Evolutionary conservation across 495 filamentous ascomycete species (phyloP), one percentile per base, ranked within the genome.

Genomic region (Aspergillus indologenus): DNA sequence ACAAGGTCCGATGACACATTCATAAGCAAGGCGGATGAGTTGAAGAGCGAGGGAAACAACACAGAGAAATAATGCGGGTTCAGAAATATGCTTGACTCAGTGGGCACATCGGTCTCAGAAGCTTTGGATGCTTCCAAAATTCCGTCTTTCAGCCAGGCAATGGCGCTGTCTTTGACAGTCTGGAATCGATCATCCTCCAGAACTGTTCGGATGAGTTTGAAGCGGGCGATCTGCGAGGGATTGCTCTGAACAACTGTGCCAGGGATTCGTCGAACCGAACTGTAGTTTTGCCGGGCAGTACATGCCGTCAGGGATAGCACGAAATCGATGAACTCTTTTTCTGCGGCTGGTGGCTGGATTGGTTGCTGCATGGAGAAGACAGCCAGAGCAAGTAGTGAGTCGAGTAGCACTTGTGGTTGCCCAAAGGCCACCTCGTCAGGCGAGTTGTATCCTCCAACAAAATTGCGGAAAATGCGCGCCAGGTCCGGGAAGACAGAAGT

Each of bases 121-220:
- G 69, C 52, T 57, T 61, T 64, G 22, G 63, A 54, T 19, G 84
- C 75, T 21, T 74, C 71, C 15, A 93, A 75, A 2, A 93, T 82
- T 68, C 96, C 93, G 52, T 92, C 86, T 67, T 92, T 92, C 4
- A 97, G 74, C 90, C 95, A 97, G 22, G 83, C 81, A 12, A 98
- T 82, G 0, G 92, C 92, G 54, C 84, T 86, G 15, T 88, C 91
- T 62, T 90, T 91, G 46, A 94, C 80, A 2, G 88, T 82, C 22
- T 85, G 90, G 6, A 87, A 86, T 9, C 61, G 58, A 62, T 87
- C 89, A 60, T 96, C 84, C 70, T 94, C 87, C 24, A 98, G 78
- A 3, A 93, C 87, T 48, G 90, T 86, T 45, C 85, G 81, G 12
- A 98, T 87, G 57, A 96, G 88, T 5, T 86, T 82, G 44, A 95